These are phyloP conservation scores for Boletus eberwhitei DNA, from an alignment of 768 basidiomycete species.

Conservation along the genomic window DNA sequence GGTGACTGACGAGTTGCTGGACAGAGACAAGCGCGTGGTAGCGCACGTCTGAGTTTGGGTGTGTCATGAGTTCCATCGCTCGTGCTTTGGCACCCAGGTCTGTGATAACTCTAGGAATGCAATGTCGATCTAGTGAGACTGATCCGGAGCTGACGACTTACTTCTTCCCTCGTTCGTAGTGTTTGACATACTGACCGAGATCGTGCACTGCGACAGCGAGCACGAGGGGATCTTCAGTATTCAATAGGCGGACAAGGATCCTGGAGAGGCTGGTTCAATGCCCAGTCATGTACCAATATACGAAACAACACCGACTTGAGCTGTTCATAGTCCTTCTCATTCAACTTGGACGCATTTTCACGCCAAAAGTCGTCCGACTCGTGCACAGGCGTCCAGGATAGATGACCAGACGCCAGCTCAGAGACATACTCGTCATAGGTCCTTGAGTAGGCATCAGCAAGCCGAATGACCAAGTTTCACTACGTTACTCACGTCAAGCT, in stretches of 20 bases:
- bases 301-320: conserved; percentile 57
- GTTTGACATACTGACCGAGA: conserved; percentile 90
- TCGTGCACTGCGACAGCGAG: conserved; percentile 93
- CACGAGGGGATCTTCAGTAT: conserved; percentile 65
- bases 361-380: conserved; percentile 98
- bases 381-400: conserved; percentile 95
- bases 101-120: conserved; percentile 58
- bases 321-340: conserved; percentile 80
- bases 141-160: conserved; percentile 35
- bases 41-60: conserved; percentile 82
- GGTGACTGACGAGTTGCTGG: conserved; percentile 88
- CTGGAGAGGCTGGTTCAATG: conserved; percentile 38
- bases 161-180: conserved; percentile 91
- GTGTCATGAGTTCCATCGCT: conserved; percentile 91
- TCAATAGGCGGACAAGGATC: conserved; percentile 68
- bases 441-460: conserved; percentile 38
- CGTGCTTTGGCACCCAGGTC: conserved; percentile 84
- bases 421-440: conserved; percentile 97
- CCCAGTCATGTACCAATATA: not conserved
- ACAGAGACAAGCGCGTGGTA: conserved; percentile 91
- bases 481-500: conserved; percentile 72
- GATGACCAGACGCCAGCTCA: conserved; percentile 83
- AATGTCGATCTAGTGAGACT: not conserved
- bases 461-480: not conserved
- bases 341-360: conserved; percentile 84